Percentiles rank a stretch among this genome's conserved stretches.
Evolutionary conservation across 2,329 filamentous ascomycete genomes (phyloP).

Genomic region (Trichophyton rubrum): DNA sequence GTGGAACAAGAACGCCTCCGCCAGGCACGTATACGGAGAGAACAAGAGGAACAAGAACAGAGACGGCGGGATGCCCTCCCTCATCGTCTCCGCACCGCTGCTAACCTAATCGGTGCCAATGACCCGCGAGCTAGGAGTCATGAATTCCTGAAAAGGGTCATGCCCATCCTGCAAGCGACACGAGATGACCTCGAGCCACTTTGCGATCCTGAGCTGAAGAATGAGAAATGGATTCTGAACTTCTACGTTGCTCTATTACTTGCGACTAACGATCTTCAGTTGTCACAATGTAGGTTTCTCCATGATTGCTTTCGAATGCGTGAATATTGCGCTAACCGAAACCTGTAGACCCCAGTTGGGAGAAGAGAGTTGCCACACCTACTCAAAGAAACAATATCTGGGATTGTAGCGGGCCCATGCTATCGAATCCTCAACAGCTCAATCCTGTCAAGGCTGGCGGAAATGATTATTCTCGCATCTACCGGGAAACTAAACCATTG

Average conservation of each 20-base stretch:
- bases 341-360: slow-evolving; percentile 31
- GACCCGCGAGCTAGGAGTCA: slow-evolving; percentile 31
- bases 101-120: slow-evolving; percentile 34
- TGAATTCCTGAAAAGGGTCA: slow-evolving; percentile 34
- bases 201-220: slow-evolving; percentile 25
- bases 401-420: slow-evolving; percentile 35
- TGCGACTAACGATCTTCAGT: slow-evolving; percentile 38
- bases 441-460: slow-evolving; percentile 27
- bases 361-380: slow-evolving; percentile 32
- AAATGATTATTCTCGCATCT: slow-evolving; percentile 29
- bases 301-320: background rate
- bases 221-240: slow-evolving; percentile 39
- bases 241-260: slow-evolving; percentile 38
- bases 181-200: slow-evolving; percentile 32
- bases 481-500: slow-evolving; percentile 34
- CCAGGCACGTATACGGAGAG: slow-evolving; percentile 32
- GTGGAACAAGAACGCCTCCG: slow-evolving; percentile 32
- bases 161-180: slow-evolving; percentile 35
- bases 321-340: slow-evolving; percentile 5
- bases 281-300: slow-evolving; percentile 31
- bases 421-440: slow-evolving; percentile 32
- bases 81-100: slow-evolving; percentile 32
- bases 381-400: slow-evolving; percentile 36
- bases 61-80: slow-evolving; percentile 36
- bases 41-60: slow-evolving; percentile 36